Base-by-base conservation (phyloP, 2,329 filamentous ascomycete genomes). In the Aspergillus nomiae region DNA sequence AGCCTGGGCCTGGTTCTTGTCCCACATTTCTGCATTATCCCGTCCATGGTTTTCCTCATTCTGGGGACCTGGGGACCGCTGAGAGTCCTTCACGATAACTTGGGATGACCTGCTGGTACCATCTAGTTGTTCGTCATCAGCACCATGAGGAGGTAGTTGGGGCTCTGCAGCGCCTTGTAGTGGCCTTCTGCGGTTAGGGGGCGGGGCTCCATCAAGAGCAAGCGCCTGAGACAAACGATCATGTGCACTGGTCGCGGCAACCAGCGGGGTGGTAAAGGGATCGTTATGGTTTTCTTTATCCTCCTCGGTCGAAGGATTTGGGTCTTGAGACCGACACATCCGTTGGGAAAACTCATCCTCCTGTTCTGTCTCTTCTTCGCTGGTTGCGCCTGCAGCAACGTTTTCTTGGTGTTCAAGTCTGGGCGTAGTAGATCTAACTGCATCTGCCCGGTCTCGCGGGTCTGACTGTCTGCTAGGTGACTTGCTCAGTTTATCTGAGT, bases 291-390 rank as follows among this genome's bases (percentile, higher is more conserved):
- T 83, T 66, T 83, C 81, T 66, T 83, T 83, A 63, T 83, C 77
- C 62, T 83, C 81, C 45, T 82, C 80, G 11, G 70, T 72, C 12
- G 76, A 71, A 16, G 71, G 67, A 50, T 72, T 67, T 26, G 63
- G 56, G 6, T 73, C 69, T 55, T 76, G 76, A 48, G 73, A 74
- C 51, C 69, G 70, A 12, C 67, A 68, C 0, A 73, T 66, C 46
- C 72, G 70, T 30, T 70, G 66, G 19, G 63, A 66, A 11, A 59
- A n/a, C 43, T 79, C 74, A 48, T 82, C 80, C 63, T 82, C 81
- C 60, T 80, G 77, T 61, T 83, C 81, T 0, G 81, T 83, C 67
- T 83, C 81, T 61, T 79, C 80, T 67, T 83, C 77, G 28, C 77
- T 79, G 26, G 63, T 64, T 16, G 63, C 70, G 24, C 70, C 74